A percentile compares a stretch with the other conserved stretches of the same genome.
Conservation (phyloP, 1,284 basidiomycete species). For the Golubevia pallescens region DNA sequence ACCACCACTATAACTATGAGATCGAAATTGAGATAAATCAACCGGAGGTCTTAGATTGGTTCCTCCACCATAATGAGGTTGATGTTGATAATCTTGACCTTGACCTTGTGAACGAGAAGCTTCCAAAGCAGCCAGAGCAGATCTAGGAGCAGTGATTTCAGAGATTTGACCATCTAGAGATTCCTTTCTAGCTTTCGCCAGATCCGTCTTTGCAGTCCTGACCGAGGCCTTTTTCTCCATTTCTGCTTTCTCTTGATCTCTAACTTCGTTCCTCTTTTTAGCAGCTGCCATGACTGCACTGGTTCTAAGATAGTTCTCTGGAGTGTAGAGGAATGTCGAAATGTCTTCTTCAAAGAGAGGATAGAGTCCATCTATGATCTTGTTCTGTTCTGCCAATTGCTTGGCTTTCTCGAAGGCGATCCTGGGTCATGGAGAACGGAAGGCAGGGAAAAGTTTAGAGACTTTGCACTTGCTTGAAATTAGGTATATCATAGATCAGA, state of each 20-base stretch:
- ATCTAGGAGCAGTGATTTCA: not conserved
- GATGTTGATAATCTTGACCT: not conserved
- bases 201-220: not conserved
- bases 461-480: too few species aligned
- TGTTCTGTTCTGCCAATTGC: slow-evolving; percentile 59
- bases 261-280: slow-evolving; percentile 53
- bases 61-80: not conserved
- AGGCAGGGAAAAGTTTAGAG: not conserved
- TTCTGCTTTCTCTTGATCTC: slow-evolving; percentile 5
- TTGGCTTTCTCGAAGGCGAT: slow-evolving; percentile 60
- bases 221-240: not conserved
- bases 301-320: slow-evolving; percentile 61
- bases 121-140: not conserved
- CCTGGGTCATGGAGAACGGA: slow-evolving; percentile 4
- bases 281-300: slow-evolving; percentile 62
- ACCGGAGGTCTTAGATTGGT: not conserved
- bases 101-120: not conserved
- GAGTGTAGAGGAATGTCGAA: slow-evolving; percentile 62
- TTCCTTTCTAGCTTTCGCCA: slow-evolving; percentile 11
- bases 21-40: not conserved
- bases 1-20: not conserved
- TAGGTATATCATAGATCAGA: too few species aligned
- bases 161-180: not conserved
- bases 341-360: slow-evolving; percentile 64
- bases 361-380: slow-evolving; percentile 57